A percentile compares a stretch with the other conserved stretches of the same genome.
Evolutionary conservation across 169 alveolate genomes (phyloP).

Genomic region (Cystoisospora suis): DNA sequence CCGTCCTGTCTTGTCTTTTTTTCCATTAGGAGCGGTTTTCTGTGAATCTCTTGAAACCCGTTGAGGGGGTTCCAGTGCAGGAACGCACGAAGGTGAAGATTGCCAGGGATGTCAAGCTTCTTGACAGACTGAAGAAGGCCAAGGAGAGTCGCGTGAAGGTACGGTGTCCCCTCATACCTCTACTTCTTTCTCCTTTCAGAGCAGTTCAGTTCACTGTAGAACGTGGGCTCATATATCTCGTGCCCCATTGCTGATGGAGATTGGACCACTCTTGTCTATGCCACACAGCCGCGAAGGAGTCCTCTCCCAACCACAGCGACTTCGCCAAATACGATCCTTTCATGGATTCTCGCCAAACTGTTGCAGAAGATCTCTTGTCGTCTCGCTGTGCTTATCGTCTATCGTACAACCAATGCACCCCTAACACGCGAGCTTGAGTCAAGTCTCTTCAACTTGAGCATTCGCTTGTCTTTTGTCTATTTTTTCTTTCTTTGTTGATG

Average conservation of each 20-base stretch:
- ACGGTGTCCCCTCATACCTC: too few species aligned
- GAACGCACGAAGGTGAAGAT: constrained; percentile 66
- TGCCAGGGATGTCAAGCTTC: constrained; percentile 67
- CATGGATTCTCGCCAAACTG: too few species aligned
- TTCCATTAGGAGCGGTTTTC: constrained; percentile 56
- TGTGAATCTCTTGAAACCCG: constrained; percentile 54
- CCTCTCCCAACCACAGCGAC: too few species aligned
- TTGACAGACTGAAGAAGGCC: constrained; percentile 58
- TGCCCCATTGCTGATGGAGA: too few species aligned
- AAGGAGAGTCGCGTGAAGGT: constrained; percentile 55
- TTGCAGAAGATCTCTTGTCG: background rate
- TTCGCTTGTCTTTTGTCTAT: constrained; percentile 39
- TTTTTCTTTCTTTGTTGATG: background rate
- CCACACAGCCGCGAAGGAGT: too few species aligned
- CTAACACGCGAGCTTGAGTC: too few species aligned
- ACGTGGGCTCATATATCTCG: too few species aligned
- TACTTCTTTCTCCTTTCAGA: too few species aligned
- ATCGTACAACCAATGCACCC: background rate
- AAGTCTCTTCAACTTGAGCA: too few species aligned
- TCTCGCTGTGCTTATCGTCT: background rate
- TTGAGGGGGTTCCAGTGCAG: constrained; percentile 66
- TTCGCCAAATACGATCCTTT: too few species aligned
- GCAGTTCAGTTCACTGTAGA: too few species aligned
- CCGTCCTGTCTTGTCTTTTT: background rate
- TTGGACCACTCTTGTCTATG: too few species aligned